phyloP scores from a whole-genome alignment of 2,329 filamentous ascomycete genomes.

The Trichoderma sp. region DNA sequence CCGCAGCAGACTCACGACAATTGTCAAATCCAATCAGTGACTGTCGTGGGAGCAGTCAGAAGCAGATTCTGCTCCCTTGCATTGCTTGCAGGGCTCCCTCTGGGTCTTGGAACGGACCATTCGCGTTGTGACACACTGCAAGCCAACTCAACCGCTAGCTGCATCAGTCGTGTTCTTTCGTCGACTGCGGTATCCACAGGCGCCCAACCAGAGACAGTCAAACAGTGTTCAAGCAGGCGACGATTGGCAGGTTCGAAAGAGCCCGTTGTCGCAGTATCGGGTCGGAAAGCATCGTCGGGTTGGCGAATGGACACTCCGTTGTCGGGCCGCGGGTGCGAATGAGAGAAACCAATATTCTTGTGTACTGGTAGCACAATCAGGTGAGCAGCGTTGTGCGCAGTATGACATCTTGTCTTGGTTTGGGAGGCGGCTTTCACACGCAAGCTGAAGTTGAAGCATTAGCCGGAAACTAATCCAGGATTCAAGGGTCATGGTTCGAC shows the following conservation, averaged over 20 bases:
- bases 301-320: background rate
- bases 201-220: slow-evolving; percentile 9
- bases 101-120: slow-evolving; percentile 12
- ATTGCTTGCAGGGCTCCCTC: background rate
- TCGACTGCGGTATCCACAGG: slow-evolving; percentile 6
- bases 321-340: background rate
- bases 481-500: background rate
- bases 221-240: background rate
- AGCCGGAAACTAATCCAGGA: background rate
- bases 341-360: background rate
- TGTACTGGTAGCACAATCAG: background rate
- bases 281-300: background rate
- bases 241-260: background rate
- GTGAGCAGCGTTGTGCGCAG: background rate
- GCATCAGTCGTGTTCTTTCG: slow-evolving; percentile 17
- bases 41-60: background rate
- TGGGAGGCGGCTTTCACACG: background rate
- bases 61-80: background rate
- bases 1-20: background rate
- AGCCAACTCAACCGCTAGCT: slow-evolving; percentile 19
- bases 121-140: slow-evolving; percentile 18
- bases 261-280: background rate
- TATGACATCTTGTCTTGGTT: background rate
- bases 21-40: background rate
- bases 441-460: background rate